Conservation (phyloP, 1,284 basidiomycete genomes). For the Marasmius sp. region DNA sequence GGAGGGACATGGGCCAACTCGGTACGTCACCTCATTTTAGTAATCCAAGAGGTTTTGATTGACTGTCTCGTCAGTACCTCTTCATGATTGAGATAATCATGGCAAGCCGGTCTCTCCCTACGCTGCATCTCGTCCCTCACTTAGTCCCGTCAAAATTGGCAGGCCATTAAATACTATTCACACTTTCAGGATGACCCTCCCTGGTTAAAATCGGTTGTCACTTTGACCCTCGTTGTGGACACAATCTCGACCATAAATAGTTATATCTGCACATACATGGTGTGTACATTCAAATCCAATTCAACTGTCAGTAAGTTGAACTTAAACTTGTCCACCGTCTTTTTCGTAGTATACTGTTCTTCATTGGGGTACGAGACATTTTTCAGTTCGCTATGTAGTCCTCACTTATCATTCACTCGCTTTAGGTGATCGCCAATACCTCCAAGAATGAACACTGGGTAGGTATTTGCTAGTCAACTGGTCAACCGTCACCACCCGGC, state of each 20-base stretch:
- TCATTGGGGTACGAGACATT: background rate
- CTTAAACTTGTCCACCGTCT: background rate
- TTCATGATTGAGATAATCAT: constrained; percentile 1
- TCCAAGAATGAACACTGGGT: background rate
- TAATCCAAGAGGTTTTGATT: background rate
- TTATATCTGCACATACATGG: background rate
- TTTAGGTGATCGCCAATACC: background rate
- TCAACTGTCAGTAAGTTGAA: background rate
- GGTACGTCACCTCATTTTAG: background rate
- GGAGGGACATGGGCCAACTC: constrained; percentile 3
- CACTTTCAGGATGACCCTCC: background rate
- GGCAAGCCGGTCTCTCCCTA: background rate
- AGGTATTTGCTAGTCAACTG: background rate
- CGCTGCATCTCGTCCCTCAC: background rate
- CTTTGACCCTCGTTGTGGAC: background rate
- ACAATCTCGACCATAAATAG: background rate
- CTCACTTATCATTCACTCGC: background rate
- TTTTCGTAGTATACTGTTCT: background rate
- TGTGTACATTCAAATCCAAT: background rate
- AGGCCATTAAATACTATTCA: background rate
- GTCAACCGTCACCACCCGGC: background rate
- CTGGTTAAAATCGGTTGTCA: background rate
- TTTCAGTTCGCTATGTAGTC: background rate
- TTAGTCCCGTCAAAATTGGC: background rate
- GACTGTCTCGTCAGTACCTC: background rate